Evolutionary conservation across 257 asterid species (phyloP), one percentile per base, ranked within the genome.

Genomic region (Solanum acaule): DNA sequence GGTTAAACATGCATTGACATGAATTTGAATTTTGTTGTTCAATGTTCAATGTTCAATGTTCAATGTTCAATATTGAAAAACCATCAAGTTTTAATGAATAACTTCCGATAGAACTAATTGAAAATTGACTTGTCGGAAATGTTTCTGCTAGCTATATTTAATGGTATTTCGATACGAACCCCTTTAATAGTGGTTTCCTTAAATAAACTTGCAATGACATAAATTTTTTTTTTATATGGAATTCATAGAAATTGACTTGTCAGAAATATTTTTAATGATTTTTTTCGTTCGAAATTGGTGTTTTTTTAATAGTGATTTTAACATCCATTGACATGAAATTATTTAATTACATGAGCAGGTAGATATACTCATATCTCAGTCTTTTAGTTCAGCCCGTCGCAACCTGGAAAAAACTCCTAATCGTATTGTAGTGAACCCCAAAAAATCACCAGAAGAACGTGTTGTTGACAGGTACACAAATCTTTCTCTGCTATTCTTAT

Each of bases 301-400:
- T 9, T 72, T 18, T 16, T 56, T 10, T 3, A 31, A 71, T 16
- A 34, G 2, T 33, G 15, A 10, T 71, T 77, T n/a, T 23, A 77
- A 12, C 25, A 6, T 29, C 1, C 3, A 44, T 44, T 44, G 2
- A 42, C 38, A 79, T 25, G 25, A 79, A n/a, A 15, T 42, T 79
- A n/a, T 40, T 78, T 13, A n/a, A 77, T 38, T 38, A 75, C 20
- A 77, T 77, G 87, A 15, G 83, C 94, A 96, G 98, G 90, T 96
- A 86, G 98, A 95, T 85, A 88, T 96, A 70, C 46, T 95, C 27
- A 93, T 96, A 77, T 90, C 96, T n/a, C 96, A 94, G 82, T 88
- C 93, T 10, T 86, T 94, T 86, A 88, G 52, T 20, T 44, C 97
- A 14, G 90, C 93, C 49, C 92, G 94, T 86, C 93, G 88, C 35